Percentiles rank a stretch among this genome's conserved stretches.
Conservation (phyloP, 2,329 filamentous ascomycete genomes). For the Knufia petricola region DNA sequence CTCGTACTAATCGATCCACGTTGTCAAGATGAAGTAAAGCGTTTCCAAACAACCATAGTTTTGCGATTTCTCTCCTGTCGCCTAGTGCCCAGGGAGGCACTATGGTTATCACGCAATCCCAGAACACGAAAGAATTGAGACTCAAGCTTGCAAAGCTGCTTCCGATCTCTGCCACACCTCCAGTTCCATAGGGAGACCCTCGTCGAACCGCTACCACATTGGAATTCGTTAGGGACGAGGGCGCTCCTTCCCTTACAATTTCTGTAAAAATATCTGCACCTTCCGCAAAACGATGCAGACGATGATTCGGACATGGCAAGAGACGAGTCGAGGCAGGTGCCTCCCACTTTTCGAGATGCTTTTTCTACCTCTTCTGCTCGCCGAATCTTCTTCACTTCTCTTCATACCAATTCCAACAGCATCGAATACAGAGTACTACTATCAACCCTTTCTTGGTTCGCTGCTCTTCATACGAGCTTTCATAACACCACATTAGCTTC, state of each 20-base stretch:
- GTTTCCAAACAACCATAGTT: no score
- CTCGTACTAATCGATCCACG: no score
- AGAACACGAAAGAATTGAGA: no score
- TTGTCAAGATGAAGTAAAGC: no score
- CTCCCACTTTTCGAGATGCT: background rate
- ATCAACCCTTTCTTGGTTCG: constrained; percentile 1
- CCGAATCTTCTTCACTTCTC: constrained; percentile 4
- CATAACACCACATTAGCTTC: background rate
- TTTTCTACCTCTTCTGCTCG: background rate
- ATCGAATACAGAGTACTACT: background rate
- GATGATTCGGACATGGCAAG: background rate
- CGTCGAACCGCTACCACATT: background rate
- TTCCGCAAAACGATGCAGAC: background rate
- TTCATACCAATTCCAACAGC: constrained; percentile 5
- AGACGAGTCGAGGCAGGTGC: background rate
- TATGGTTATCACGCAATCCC: no score
- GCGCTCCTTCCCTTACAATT: background rate
- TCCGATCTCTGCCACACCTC: no score
- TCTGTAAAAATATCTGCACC: background rate
- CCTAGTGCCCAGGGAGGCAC: no score
- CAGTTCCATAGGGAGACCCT: background rate
- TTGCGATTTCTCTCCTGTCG: no score
- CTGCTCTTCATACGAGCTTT: background rate
- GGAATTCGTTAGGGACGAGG: background rate
- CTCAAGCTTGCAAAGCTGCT: no score